Evolutionary conservation across 2,329 filamentous ascomycete genomes (phyloP).

Genomic region (Sclerotinia subarctica): DNA sequence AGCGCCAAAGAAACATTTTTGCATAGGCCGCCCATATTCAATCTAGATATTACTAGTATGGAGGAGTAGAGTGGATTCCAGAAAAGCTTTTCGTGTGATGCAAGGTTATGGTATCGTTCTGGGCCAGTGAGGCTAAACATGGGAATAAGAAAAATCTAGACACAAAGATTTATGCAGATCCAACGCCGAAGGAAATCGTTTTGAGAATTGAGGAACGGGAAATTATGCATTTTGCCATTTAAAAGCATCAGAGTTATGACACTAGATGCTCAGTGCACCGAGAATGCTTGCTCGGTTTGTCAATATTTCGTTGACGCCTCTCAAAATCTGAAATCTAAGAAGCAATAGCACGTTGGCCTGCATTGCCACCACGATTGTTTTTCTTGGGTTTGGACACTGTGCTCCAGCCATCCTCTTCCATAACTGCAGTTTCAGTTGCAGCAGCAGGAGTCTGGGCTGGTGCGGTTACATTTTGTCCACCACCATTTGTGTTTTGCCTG

Average conservation of each 20-base stretch:
- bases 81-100: slow-evolving; percentile 14
- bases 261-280: slow-evolving; percentile 21
- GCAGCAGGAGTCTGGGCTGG: slow-evolving; percentile 41
- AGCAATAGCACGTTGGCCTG: slow-evolving; percentile 36
- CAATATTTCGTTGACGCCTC: slow-evolving; percentile 19
- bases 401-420: slow-evolving; percentile 63
- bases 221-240: slow-evolving; percentile 16
- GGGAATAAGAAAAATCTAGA: slow-evolving; percentile 33
- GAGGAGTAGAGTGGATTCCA: slow-evolving; percentile 2
- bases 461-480: slow-evolving; percentile 46
- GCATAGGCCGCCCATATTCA: slow-evolving; percentile 33
- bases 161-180: slow-evolving; percentile 34
- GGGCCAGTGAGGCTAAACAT: slow-evolving; percentile 26
- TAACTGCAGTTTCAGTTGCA: slow-evolving; percentile 40
- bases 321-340: slow-evolving; percentile 30
- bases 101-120: slow-evolving; percentile 13
- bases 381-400: slow-evolving; percentile 48
- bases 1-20: slow-evolving; percentile 23
- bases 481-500: slow-evolving; percentile 40
- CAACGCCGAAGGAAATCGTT: slow-evolving; percentile 27
- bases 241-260: slow-evolving; percentile 11
- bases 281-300: slow-evolving; percentile 21
- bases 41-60: slow-evolving; percentile 29
- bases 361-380: slow-evolving; percentile 39
- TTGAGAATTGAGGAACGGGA: slow-evolving; percentile 13